phyloP scores from a whole-genome alignment of 2,329 filamentous ascomycete species.

The Xylariaceae sp. region DNA sequence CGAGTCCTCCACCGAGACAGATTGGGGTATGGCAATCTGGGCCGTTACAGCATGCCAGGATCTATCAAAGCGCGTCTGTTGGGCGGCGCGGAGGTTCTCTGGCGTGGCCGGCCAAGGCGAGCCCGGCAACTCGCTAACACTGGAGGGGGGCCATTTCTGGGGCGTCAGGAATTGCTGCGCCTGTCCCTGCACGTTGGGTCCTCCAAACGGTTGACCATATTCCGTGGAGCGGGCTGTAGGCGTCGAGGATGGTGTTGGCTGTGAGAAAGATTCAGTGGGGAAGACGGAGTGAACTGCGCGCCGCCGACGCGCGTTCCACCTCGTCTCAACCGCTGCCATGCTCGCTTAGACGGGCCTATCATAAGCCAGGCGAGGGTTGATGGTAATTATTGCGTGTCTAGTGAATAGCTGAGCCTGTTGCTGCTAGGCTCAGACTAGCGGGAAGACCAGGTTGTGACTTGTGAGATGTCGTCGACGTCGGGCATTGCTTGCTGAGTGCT shows the following conservation, averaged over 20 bases:
- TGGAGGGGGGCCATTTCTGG: slow-evolving; percentile 20
- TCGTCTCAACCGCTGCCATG: slow-evolving; percentile 33
- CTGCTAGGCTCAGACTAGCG: slow-evolving; percentile 5
- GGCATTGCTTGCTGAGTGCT: no score
- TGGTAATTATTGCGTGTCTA: neutral
- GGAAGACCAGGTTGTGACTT: slow-evolving; percentile 1
- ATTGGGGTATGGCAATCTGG: slow-evolving; percentile 50
- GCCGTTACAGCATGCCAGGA: slow-evolving; percentile 59
- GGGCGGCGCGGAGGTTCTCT: slow-evolving; percentile 31
- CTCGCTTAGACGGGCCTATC: slow-evolving; percentile 5
- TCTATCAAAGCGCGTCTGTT: slow-evolving; percentile 54
- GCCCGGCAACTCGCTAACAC: slow-evolving; percentile 19
- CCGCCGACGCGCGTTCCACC: slow-evolving; percentile 42
- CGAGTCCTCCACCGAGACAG: slow-evolving; percentile 49
- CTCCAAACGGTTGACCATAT: slow-evolving; percentile 43
- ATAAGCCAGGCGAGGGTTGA: neutral
- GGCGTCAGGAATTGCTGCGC: slow-evolving; percentile 13
- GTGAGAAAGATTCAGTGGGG: slow-evolving; percentile 41
- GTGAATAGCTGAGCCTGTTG: no score
- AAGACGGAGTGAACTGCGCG: slow-evolving; percentile 53
- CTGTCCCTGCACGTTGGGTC: slow-evolving; percentile 26
- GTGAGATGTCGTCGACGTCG: no score
- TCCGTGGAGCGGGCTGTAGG: slow-evolving; percentile 35
- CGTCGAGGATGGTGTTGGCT: slow-evolving; percentile 42
- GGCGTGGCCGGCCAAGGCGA: slow-evolving; percentile 19